Evolutionary conservation across 177 flowering plant species (phyloP).

Genomic region (Vitis hybrid): DNA sequence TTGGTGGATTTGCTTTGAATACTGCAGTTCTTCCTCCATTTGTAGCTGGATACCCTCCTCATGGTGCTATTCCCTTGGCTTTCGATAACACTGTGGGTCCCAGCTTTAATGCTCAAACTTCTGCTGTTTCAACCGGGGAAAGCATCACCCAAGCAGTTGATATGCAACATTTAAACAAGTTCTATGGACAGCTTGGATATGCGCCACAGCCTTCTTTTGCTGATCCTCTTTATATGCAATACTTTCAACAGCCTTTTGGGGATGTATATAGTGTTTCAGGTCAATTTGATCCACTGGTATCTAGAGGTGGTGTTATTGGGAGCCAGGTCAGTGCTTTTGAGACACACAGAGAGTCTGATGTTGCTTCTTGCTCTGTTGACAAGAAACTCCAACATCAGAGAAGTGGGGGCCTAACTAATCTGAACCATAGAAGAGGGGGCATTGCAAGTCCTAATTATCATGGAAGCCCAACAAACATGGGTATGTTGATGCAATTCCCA

Average conservation of each 20-base stretch:
- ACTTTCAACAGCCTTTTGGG: slow-evolving; percentile 53
- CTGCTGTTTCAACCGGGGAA: slow-evolving; percentile 44
- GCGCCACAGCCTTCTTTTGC: slow-evolving; percentile 36
- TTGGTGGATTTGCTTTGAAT: slow-evolving; percentile 51
- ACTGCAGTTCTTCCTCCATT: slow-evolving; percentile 29
- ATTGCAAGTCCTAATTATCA: slow-evolving; percentile 33
- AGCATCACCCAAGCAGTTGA: slow-evolving; percentile 30
- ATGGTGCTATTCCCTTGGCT: slow-evolving; percentile 46
- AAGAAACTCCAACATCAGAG: slow-evolving; percentile 18
- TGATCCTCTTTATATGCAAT: slow-evolving; percentile 62
- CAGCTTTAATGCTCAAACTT: slow-evolving; percentile 37
- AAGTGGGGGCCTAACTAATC: slow-evolving; percentile 23
- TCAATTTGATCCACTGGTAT: slow-evolving; percentile 32
- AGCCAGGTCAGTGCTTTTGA: slow-evolving; percentile 14
- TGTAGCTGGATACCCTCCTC: slow-evolving; percentile 63
- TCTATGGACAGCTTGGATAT: slow-evolving; percentile 44
- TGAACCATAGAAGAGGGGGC: slow-evolving; percentile 42
- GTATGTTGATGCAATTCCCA: slow-evolving; percentile 54
- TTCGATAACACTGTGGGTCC: slow-evolving; percentile 45
- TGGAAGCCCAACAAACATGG: slow-evolving; percentile 55
- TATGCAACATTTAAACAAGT: slow-evolving; percentile 48
- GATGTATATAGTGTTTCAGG: slow-evolving; percentile 43
- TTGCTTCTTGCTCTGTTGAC: slow-evolving; percentile 22
- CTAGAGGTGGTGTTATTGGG: slow-evolving; percentile 19
- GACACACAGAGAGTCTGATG: slow-evolving; percentile 14